Evolutionary conservation across 768 basidiomycete genomes (phyloP), one percentile per base, ranked within the genome.

Genomic region (Candolleomyces efflorescens): DNA sequence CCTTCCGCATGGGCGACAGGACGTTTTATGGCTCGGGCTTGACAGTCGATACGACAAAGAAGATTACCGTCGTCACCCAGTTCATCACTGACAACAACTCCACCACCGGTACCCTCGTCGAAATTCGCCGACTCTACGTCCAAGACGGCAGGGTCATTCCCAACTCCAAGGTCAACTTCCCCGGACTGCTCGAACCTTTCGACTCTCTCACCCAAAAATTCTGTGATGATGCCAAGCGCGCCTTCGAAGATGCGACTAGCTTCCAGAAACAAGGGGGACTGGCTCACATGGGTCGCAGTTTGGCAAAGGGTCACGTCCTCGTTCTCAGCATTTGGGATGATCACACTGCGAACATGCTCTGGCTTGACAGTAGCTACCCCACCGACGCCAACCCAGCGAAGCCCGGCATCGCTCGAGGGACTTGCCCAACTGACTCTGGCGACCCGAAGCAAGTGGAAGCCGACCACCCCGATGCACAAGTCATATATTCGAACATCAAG

Each of bases 61-160:
- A 73, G 62, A 22, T 84, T 74, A 83, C 82, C 43, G 77, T 83
- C 63, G 82, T 83, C 66, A 83, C 82, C 51, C 83, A 84, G 65
- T 83, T 83, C 77, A 63, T 82, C 64, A 79, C 81, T 59, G 63
- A 64, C 63, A 70, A 75, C 70, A 73, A 75, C 64, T 75, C 78
- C 53, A 60, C 77, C 58, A 68, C 68, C 37, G 82, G 82, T 52
- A 71, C 69, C 22, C 80, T 84, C 66, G 71, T 65, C 49, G 82
- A 81, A 68, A 84, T 83, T 68, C 78, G 79, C 59, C 80, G 81
- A 56, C 53, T 83, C 58, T 82, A 82, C 71, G 81, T 83, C 54
- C 82, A 82, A 72, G 72, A 79, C 62, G 80, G 79, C 59, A 59
- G 70, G 39, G 78, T 82, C 63, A 78, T 82, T 71, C 69, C 71